phyloP scores from a whole-genome alignment of 106 monocot genomes.

The Acorus gramineus region DNA sequence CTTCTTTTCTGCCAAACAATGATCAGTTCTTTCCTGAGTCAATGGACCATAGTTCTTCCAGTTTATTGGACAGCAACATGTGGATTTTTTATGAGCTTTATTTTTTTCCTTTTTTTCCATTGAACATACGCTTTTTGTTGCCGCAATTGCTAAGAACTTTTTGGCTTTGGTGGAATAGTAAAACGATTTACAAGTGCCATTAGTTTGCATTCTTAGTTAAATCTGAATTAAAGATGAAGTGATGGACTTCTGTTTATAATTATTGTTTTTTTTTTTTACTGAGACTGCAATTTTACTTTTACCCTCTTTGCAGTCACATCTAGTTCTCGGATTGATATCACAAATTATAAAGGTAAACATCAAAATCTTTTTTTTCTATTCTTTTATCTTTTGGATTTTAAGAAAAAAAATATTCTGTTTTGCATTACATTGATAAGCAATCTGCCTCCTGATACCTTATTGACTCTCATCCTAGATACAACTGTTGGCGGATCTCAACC shows the following conservation, averaged over 20 bases:
- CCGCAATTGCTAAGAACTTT: too few species aligned
- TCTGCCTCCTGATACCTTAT: background rate
- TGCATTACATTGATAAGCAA: background rate
- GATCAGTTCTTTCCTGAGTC: too few species aligned
- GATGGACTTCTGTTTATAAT: background rate
- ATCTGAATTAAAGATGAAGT: too few species aligned
- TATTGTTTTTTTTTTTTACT: background rate
- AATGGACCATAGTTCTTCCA: too few species aligned
- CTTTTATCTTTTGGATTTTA: background rate
- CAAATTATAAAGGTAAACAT: slow-evolving; percentile 86
- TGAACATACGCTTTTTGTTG: too few species aligned
- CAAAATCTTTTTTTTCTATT: background rate
- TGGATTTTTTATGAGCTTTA: too few species aligned
- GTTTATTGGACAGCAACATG: too few species aligned
- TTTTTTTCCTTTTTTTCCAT: too few species aligned
- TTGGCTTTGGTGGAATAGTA: too few species aligned
- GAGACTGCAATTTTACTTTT: background rate
- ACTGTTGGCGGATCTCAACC: slow-evolving; percentile 88
- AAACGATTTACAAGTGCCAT: too few species aligned
- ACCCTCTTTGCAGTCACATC: slow-evolving; percentile 61
- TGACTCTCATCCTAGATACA: slow-evolving; percentile 53
- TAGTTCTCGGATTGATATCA: slow-evolving; percentile 91
- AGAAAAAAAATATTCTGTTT: background rate
- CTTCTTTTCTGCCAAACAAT: too few species aligned
- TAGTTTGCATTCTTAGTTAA: too few species aligned